phyloP scores from a whole-genome alignment of 2,329 filamentous ascomycete genomes.

The Diaporthe citriasiana region DNA sequence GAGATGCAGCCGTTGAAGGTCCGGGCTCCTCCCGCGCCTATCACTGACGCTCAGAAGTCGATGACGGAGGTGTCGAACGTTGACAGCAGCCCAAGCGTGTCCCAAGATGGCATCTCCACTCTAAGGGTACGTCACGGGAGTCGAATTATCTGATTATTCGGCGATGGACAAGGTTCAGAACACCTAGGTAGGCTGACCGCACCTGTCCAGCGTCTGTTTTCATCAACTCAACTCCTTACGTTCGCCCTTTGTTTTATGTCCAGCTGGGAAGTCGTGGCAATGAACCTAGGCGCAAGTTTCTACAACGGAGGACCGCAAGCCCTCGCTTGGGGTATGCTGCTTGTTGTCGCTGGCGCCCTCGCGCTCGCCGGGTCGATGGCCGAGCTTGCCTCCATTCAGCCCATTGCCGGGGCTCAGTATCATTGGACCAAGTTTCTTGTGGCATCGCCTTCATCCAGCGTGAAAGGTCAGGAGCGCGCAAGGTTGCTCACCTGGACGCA shows the following conservation, averaged over 20 bases:
- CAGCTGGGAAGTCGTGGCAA: slow-evolving; percentile 28
- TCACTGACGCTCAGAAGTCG: not conserved
- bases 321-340: slow-evolving; percentile 51
- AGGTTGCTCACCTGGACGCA: slow-evolving; percentile 41
- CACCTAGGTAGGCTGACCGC: slow-evolving; percentile 24
- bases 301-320: slow-evolving; percentile 52
- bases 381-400: slow-evolving; percentile 57
- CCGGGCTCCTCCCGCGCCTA: not conserved
- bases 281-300: slow-evolving; percentile 46
- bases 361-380: slow-evolving; percentile 53
- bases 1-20: slow-evolving; percentile 5
- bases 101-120: not conserved
- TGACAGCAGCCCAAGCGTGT: not conserved
- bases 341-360: slow-evolving; percentile 49
- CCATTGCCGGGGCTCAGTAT: slow-evolving; percentile 58
- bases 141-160: too few species aligned
- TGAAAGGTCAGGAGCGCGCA: not conserved
- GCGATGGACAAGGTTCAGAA: not conserved
- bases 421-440: slow-evolving; percentile 53
- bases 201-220: slow-evolving; percentile 30
- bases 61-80: not conserved
- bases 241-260: slow-evolving; percentile 35
- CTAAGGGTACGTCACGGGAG: slow-evolving; percentile 1
- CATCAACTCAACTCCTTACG: slow-evolving; percentile 30
- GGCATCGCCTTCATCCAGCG: not conserved